Percentiles rank a stretch among this genome's conserved stretches.
phyloP scores from a whole-genome alignment of 164 flowering plant genomes.

The Akebia trifoliata region DNA sequence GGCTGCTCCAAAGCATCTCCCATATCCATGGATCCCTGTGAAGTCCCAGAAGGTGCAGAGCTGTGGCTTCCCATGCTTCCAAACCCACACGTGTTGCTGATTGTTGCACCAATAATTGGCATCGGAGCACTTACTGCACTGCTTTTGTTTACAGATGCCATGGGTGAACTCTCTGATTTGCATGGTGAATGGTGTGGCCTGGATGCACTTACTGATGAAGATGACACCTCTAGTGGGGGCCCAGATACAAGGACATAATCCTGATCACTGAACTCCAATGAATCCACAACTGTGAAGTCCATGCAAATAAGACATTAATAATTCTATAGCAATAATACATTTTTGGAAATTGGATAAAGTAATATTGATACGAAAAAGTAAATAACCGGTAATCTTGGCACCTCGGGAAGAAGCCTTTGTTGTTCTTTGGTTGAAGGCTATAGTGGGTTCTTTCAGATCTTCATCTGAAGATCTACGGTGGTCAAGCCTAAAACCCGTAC shows the following conservation, averaged over 20 bases:
- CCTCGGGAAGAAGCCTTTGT: slow-evolving; percentile 45
- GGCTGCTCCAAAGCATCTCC: slow-evolving; percentile 70
- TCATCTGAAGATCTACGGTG: slow-evolving; percentile 27
- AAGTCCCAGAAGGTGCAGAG: slow-evolving; percentile 75
- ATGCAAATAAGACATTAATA: slow-evolving; percentile 17
- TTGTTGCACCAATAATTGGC: slow-evolving; percentile 54
- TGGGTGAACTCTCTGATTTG: slow-evolving; percentile 37
- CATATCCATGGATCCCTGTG: slow-evolving; percentile 70
- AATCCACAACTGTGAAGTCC: slow-evolving; percentile 51
- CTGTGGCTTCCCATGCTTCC: slow-evolving; percentile 65
- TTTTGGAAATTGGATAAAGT: slow-evolving; percentile 2
- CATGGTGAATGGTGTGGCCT: slow-evolving; percentile 36
- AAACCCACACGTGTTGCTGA: slow-evolving; percentile 22
- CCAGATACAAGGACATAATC: slow-evolving; percentile 94
- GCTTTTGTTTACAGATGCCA: slow-evolving; percentile 23
- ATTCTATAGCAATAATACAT: neutral
- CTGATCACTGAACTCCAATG: slow-evolving; percentile 69
- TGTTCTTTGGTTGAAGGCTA: slow-evolving; percentile 31
- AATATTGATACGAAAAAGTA: slow-evolving; percentile 6
- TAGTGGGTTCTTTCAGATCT: slow-evolving; percentile 28
- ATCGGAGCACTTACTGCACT: slow-evolving; percentile 50
- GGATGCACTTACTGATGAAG: slow-evolving; percentile 46
- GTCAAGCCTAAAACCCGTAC: slow-evolving; percentile 26
- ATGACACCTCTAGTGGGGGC: slow-evolving; percentile 56
- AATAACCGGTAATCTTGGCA: slow-evolving; percentile 18